Base-by-base conservation (phyloP, 495 filamentous ascomycete genomes). In the Podospora sp. region DNA sequence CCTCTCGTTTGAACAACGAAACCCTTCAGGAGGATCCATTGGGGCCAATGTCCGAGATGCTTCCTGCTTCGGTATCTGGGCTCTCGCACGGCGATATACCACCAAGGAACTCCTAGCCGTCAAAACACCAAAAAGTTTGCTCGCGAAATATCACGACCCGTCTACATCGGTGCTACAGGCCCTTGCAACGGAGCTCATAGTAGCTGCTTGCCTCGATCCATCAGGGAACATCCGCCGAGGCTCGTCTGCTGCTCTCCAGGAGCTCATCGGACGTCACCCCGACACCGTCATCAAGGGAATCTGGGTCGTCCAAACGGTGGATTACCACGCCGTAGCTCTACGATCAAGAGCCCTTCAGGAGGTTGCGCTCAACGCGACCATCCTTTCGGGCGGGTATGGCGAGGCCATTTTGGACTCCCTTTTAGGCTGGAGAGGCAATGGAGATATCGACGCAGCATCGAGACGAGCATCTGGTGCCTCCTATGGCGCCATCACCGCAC, bases 21-120 rank as follows among this genome's bases (percentile, higher is more conserved):
- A 88, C 27, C 81, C 91, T 0, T 91, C 90, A 20, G 96, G 96
- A 9, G 85, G 82, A 11, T 92, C 93, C 4, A 80, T 92, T n/a
- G 96, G 96, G 9, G 88, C 90, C 0, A 97, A 94, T 71, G 96
- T 98, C n/a, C 86, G 95, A 62, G 95, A 99, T 81, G 96, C 96
- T 5, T 92, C 95, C 1, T 96, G 92, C 75, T 97, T 97, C 73
- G 95, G 95, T 29, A 89, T 97, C 27, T 99, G 95, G 95, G 88
- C 93, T 0, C 77, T 98, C 12, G 93, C 93, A 52, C 84, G 95
- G 65, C 88, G 93, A 57, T 99, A 98, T 69, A 89, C 85, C 0
- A 97, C 94, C 0, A 69, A 80, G 0, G 93, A 97, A 71, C 81
- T 98, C 12, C 83, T 90, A 11, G 82, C 83, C 2, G 83, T 95